Evolutionary conservation across 495 filamentous ascomycete genomes (phyloP), one percentile per base, ranked within the genome.

Genomic region (Neurospora sp.): DNA sequence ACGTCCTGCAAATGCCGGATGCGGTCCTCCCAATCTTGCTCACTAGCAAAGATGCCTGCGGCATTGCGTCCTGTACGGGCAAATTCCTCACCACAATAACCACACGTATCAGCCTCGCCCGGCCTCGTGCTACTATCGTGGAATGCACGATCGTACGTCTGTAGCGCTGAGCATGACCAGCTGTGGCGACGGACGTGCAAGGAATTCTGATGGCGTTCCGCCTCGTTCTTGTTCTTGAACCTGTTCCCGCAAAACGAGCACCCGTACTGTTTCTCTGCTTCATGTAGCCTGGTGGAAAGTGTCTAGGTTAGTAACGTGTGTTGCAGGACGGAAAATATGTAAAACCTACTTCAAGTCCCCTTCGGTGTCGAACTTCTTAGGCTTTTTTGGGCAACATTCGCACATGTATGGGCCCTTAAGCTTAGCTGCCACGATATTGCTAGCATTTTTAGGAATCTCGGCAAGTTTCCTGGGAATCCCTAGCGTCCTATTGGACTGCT

Each of bases 181-280:
- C 94, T 98, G 82, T 98, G 93, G n/a, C 91, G 91, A 54, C 96
- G 90, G 8, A 98, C 89, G 81, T 99, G 96, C 19, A 99, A 90
- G 2, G 94, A 97, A 75, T 98, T 99, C 79, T 98, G 96, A 80
- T 99, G 96, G 21, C 96, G 89, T 81, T 99, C 96, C 7, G 96
- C 96, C 84, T 99, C 96, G 75, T 99, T 99, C 82, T 99, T 99
- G 84, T 99, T 99, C 82, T 99, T 99, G 86, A 99, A 99, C 28
- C 94, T 89, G 81, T 98, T 98, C 54, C 90, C 90, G 81, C 96
- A 99, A 81, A 91, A 98, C 21, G 89, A 86, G 80, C 96, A 99
- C 71, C 90, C 90, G 82, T 98, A 98, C 81, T 99, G 96, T 80
- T 98, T 99, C 79, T 99, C 96, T 76, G 92, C 90, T 77, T 94